phyloP scores from a whole-genome alignment of 108 stramenopile genomes.

The Stephanodiscus triporus region DNA sequence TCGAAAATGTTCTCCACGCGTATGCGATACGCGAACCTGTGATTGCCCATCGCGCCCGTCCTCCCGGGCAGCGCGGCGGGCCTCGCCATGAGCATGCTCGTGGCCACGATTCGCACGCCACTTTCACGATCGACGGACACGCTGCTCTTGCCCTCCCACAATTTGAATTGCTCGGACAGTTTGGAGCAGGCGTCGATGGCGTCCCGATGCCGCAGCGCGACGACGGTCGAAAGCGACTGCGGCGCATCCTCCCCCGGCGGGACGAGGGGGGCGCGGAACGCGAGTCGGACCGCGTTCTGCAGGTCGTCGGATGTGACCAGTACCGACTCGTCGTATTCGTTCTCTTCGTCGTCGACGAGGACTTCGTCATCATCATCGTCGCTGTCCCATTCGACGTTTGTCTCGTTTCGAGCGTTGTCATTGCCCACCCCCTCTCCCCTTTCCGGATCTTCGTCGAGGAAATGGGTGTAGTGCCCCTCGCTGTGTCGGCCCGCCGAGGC shows the following conservation, averaged over 20 bases:
- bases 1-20: slow-evolving; percentile 51
- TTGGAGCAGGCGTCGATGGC: slow-evolving; percentile 41
- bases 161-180: slow-evolving; percentile 32
- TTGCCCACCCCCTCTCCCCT: slow-evolving; percentile 9
- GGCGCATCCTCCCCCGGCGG: slow-evolving; percentile 1
- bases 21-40: slow-evolving; percentile 48
- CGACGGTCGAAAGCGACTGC: slow-evolving; percentile 18
- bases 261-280: slow-evolving; percentile 43
- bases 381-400: slow-evolving; percentile 4
- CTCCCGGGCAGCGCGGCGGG: neutral
- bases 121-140: slow-evolving; percentile 26
- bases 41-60: neutral
- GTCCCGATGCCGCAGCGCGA: slow-evolving; percentile 40
- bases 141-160: slow-evolving; percentile 41
- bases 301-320: slow-evolving; percentile 34
- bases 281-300: slow-evolving; percentile 40
- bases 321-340: slow-evolving; percentile 29
- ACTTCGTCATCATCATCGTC: neutral
- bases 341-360: neutral
- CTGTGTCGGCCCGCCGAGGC: slow-evolving; percentile 32
- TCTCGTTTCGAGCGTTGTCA: neutral
- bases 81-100: slow-evolving; percentile 31
- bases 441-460: slow-evolving; percentile 46
- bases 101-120: slow-evolving; percentile 45
- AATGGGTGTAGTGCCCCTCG: slow-evolving; percentile 47